Evolutionary conservation across 2,329 filamentous ascomycete species (phyloP), one percentile per base, ranked within the genome.

Genomic region (Diaporthe caulivora): DNA sequence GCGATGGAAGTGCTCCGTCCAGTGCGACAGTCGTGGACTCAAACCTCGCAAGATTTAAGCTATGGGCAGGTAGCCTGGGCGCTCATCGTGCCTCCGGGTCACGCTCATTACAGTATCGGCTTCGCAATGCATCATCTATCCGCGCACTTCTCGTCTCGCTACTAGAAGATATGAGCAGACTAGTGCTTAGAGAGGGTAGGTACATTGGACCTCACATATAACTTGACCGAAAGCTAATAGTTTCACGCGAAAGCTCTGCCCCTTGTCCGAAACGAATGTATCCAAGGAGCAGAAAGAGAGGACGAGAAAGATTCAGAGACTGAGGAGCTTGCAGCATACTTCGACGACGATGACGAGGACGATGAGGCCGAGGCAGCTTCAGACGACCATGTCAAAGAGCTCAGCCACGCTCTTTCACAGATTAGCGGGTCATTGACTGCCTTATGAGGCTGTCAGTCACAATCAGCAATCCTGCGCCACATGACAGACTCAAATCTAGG

Each of bases 71-170:
- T 21, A 69, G 65, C 24, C 10, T 69, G 51, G 65, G 51, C 5
- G 65, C 37, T 18, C 65, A 69, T 55, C 31, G 51, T 17, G 26
- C n/a, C 21, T 55, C 65, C 13, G 65, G 65, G 24, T 21, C 65
- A 31, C 49, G 51, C 11, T 69, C 65, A 7, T 21, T 69, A 4
- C 24, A 69, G 34, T 69, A 69, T 26, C 65, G 65, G n/a, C 65
- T 69, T 55, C 65, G 65, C 24, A 51, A 69, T 47, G 65, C 65
- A 29, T 69, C 65, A 42, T 54, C 51, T 13, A 69, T 69, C 13
- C 47, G 51, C 6, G 31, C 29, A 40, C 65, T 34, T 44, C n/a
- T 69, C 21, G 44, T 69, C 11, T 54, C 47, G 15, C 4, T 69
- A 31, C 49, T 69, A 8, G 24, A 69, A 13, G 65, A 69, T 40